Percentiles rank a stretch among this genome's conserved stretches.
phyloP scores from a whole-genome alignment of 306 rosid species.

The Vachellia pachyceras region DNA sequence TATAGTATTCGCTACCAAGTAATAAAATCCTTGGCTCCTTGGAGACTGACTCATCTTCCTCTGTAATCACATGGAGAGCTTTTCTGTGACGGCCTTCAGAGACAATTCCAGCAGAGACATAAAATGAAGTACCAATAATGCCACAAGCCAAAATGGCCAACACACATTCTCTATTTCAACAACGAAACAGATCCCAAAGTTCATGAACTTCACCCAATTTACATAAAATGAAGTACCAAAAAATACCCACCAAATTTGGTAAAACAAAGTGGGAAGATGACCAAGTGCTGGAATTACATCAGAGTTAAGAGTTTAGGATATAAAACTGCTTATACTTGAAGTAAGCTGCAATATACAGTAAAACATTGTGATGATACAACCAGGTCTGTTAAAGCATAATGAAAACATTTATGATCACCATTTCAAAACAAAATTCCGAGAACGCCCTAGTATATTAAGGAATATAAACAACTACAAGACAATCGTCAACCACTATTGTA shows the following conservation, averaged over 20 bases:
- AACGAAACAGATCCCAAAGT: not conserved
- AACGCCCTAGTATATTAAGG: not conserved
- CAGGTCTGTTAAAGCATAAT: not conserved
- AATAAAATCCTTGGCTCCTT: too few relatives aligned
- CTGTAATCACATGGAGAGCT: too few relatives aligned
- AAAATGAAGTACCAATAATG: too few relatives aligned
- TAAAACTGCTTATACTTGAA: not conserved
- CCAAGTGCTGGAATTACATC: not conserved
- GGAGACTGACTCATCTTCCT: too few relatives aligned
- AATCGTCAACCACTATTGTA: slow-evolving; percentile 1
- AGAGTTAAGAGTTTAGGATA: not conserved
- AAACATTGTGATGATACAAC: not conserved
- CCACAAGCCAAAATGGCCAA: too few relatives aligned
- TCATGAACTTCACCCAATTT: not conserved
- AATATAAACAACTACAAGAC: not conserved
- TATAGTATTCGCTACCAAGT: too few relatives aligned
- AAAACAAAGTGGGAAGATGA: not conserved
- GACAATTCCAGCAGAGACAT: too few relatives aligned
- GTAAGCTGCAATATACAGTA: not conserved
- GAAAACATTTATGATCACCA: slow-evolving; percentile 5
- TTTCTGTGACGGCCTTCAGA: too few relatives aligned
- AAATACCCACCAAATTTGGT: slow-evolving; percentile 2
- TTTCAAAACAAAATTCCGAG: not conserved
- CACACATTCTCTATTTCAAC: not conserved
- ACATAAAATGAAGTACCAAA: not conserved